Conservation (phyloP, 2,329 filamentous ascomycete species). For the Exophiala alcalophila region DNA sequence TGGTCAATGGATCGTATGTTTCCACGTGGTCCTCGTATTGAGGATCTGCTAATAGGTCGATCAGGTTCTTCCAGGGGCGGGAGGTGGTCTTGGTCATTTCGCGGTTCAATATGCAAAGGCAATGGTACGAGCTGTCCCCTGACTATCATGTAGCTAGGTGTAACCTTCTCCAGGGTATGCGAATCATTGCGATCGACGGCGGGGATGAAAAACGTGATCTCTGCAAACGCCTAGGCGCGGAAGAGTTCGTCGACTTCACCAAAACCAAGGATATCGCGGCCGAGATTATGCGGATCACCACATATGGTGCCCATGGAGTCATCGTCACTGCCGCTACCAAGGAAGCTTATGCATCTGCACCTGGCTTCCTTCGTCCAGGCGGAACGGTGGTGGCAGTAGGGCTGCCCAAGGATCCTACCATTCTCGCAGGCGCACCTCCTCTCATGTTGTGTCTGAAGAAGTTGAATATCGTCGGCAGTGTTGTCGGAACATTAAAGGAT, state of each 20-base stretch:
- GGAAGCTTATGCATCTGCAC: slow-evolving; percentile 38
- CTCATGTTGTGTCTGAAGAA: slow-evolving; percentile 40
- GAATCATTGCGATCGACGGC: slow-evolving; percentile 41
- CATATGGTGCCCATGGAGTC: slow-evolving; percentile 39
- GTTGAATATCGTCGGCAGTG: slow-evolving; percentile 44
- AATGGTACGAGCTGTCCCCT: slow-evolving; percentile 23
- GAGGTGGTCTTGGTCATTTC: slow-evolving; percentile 35
- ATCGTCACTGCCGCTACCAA: slow-evolving; percentile 39
- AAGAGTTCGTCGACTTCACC: slow-evolving; percentile 40
- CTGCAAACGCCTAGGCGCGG: slow-evolving; percentile 39
- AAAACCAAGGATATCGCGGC: slow-evolving; percentile 36
- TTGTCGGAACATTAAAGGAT: slow-evolving; percentile 45
- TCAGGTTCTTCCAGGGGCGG: slow-evolving; percentile 31
- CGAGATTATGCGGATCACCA: slow-evolving; percentile 38
- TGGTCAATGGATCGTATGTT: slow-evolving; percentile 33
- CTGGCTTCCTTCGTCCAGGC: slow-evolving; percentile 35
- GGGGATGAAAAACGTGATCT: slow-evolving; percentile 38
- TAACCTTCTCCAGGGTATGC: slow-evolving; percentile 32
- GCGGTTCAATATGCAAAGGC: slow-evolving; percentile 37
- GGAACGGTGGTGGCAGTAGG: slow-evolving; percentile 41
- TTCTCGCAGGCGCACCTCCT: slow-evolving; percentile 41
- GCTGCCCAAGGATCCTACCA: slow-evolving; percentile 34
- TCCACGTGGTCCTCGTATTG: not conserved
- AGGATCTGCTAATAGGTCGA: slow-evolving; percentile 1
- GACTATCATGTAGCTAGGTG: not conserved